Conservation (phyloP, 1,284 basidiomycete species). For the Apiotrichum brassicae region DNA sequence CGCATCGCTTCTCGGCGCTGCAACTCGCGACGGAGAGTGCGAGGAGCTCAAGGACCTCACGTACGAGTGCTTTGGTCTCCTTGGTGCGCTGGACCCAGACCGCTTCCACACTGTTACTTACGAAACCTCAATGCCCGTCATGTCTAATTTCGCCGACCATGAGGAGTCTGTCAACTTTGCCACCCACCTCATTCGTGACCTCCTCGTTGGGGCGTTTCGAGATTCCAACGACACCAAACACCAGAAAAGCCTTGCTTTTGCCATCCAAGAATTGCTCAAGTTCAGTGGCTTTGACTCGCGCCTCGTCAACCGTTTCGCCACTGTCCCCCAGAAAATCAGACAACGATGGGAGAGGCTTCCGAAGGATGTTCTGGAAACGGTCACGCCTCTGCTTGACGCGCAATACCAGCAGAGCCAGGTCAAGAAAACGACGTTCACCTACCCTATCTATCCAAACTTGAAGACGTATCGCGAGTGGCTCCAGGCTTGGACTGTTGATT, state of each 20-base stretch:
- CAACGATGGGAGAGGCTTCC: conserved; percentile 69
- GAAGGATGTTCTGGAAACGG: conserved; percentile 77
- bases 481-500: conserved; percentile 76
- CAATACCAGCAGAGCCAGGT: conserved; percentile 56
- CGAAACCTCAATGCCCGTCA: conserved; percentile 64
- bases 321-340: conserved; percentile 61
- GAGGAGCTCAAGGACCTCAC: conserved; percentile 63
- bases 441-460: conserved; percentile 69
- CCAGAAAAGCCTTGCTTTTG: conserved; percentile 81
- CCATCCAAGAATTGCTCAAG: conserved; percentile 84
- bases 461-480: conserved; percentile 94
- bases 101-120: conserved; percentile 54
- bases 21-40: conserved; percentile 64
- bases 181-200: conserved; percentile 74
- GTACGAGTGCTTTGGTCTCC: conserved; percentile 86
- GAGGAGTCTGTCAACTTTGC: conserved; percentile 75
- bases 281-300: conserved; percentile 77
- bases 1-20: conserved; percentile 62
- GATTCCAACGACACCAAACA: conserved; percentile 91
- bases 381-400: conserved; percentile 78
- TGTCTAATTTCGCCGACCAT: conserved; percentile 75
- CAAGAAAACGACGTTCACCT: conserved; percentile 15
- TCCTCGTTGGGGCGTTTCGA: conserved; percentile 86
- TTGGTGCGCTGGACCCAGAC: conserved; percentile 95
- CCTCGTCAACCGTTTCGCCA: conserved; percentile 39